phyloP scores from a whole-genome alignment of 192 early-diverging fungal genomes.

The Gryganskiella cystojenkinii region DNA sequence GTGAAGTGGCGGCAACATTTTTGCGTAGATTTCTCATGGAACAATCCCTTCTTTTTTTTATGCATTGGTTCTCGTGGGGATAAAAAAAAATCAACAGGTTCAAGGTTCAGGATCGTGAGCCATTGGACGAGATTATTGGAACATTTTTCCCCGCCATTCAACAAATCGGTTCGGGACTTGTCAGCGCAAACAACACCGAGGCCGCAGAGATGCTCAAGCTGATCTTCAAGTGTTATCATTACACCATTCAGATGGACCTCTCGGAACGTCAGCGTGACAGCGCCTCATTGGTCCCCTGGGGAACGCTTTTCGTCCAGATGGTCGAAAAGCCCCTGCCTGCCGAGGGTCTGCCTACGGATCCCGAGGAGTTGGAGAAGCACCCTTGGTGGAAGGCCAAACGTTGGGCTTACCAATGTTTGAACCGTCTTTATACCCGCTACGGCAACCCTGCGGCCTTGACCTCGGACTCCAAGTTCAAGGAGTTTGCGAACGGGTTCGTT shows the following conservation, averaged over 20 bases:
- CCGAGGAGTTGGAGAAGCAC: slow-evolving; percentile 82
- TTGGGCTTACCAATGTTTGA: slow-evolving; percentile 92
- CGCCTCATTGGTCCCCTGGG: slow-evolving; percentile 86
- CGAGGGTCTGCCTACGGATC: slow-evolving; percentile 65
- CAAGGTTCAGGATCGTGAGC: slow-evolving; percentile 67
- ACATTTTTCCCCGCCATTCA: slow-evolving; percentile 83
- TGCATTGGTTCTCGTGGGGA: no score
- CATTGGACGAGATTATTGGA: slow-evolving; percentile 76
- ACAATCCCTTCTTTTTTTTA: neutral
- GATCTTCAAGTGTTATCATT: slow-evolving; percentile 84
- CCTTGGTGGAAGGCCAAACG: slow-evolving; percentile 95
- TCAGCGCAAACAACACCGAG: slow-evolving; percentile 71
- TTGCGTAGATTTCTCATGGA: no score
- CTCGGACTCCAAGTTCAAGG: slow-evolving; percentile 54
- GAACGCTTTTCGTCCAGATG: slow-evolving; percentile 85
- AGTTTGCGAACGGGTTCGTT: slow-evolving; percentile 89
- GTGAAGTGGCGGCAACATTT: no score
- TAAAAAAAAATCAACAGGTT: slow-evolving; percentile 72
- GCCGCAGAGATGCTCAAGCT: slow-evolving; percentile 89
- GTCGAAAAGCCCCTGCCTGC: slow-evolving; percentile 71
- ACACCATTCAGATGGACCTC: slow-evolving; percentile 75
- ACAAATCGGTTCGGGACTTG: slow-evolving; percentile 75
- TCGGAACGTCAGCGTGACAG: slow-evolving; percentile 71
- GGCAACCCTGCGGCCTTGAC: slow-evolving; percentile 78
- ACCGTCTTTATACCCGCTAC: slow-evolving; percentile 80